Percentiles rank a stretch among this genome's conserved stretches.
Conservation (phyloP, 2,329 filamentous ascomycete genomes). For the Gremmenia infestans region DNA sequence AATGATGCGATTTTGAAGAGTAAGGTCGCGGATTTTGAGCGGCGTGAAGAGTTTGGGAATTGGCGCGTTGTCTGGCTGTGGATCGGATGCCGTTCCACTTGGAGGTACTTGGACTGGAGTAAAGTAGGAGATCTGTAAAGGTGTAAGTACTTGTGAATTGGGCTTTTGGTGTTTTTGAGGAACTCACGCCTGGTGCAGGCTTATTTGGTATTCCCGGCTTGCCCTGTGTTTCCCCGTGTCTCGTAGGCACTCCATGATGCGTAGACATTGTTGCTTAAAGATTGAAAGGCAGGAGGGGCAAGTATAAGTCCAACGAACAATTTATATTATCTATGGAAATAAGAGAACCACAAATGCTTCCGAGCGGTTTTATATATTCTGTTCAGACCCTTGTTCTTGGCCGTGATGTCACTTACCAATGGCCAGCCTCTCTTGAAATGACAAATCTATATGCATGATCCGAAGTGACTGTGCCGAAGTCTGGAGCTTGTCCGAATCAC, state of each 20-base stretch:
- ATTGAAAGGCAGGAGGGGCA: background rate
- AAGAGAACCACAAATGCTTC: background rate
- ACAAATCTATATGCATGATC: background rate
- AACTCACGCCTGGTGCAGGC: constrained; percentile 21
- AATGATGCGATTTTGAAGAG: constrained; percentile 63
- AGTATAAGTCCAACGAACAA: background rate
- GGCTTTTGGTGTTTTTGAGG: background rate
- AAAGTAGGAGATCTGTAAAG: constrained; percentile 36
- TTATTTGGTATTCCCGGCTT: constrained; percentile 21
- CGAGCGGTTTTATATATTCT: background rate
- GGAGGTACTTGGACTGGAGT: constrained; percentile 43
- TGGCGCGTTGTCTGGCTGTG: constrained; percentile 43
- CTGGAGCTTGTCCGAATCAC: too few relatives aligned
- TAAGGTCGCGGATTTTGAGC: constrained; percentile 40
- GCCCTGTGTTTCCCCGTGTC: constrained; percentile 14
- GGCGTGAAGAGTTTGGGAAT: constrained; percentile 46
- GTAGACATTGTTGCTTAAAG: constrained; percentile 13
- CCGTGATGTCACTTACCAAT: too few relatives aligned
- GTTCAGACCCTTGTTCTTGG: too few relatives aligned
- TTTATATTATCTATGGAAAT: background rate
- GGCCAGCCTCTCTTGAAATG: background rate
- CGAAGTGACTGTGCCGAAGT: too few relatives aligned
- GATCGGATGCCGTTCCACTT: constrained; percentile 38
- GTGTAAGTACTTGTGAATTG: constrained; percentile 2
- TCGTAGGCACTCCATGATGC: constrained; percentile 14